phyloP scores from a whole-genome alignment of 345 rosid species.

The Boechera retrofracta region DNA sequence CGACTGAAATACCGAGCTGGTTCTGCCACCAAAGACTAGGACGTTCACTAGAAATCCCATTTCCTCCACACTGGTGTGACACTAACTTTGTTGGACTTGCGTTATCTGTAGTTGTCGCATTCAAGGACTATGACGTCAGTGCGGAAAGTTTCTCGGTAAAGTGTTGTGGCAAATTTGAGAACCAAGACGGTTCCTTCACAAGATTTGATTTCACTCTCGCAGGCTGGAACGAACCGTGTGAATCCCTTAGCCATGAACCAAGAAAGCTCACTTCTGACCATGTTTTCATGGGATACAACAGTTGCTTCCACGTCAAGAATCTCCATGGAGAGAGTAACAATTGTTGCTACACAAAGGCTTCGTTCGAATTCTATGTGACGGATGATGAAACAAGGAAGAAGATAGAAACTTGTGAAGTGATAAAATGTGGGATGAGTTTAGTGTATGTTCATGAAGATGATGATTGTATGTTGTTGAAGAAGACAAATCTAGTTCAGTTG shows the following conservation, averaged over 20 bases:
- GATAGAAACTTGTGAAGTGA: slow-evolving; percentile 37
- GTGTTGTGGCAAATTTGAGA: slow-evolving; percentile 32
- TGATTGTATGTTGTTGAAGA: slow-evolving; percentile 29
- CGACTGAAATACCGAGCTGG: slow-evolving; percentile 43
- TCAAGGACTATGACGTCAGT: slow-evolving; percentile 27
- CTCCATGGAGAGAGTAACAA: slow-evolving; percentile 32
- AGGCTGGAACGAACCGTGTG: slow-evolving; percentile 39
- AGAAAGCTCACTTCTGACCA: slow-evolving; percentile 39
- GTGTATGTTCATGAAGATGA: slow-evolving; percentile 41
- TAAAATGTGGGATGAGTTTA: slow-evolving; percentile 44
- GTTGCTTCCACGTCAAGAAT: slow-evolving; percentile 35
- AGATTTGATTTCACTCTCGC: slow-evolving; percentile 34
- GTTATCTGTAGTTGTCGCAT: slow-evolving; percentile 42
- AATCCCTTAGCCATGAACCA: slow-evolving; percentile 31
- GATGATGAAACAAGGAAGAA: slow-evolving; percentile 37
- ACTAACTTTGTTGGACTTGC: slow-evolving; percentile 44
- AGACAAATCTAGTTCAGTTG: slow-evolving; percentile 28
- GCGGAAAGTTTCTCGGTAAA: slow-evolving; percentile 8
- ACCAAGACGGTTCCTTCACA: slow-evolving; percentile 33
- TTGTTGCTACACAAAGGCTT: slow-evolving; percentile 43
- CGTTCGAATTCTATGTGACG: slow-evolving; percentile 35
- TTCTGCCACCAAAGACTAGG: slow-evolving; percentile 42
- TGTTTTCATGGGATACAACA: slow-evolving; percentile 41
- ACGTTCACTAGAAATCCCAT: slow-evolving; percentile 44
- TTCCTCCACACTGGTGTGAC: slow-evolving; percentile 44